phyloP scores from a whole-genome alignment of 208 protist species.

The Crithidia thermophila region DNA sequence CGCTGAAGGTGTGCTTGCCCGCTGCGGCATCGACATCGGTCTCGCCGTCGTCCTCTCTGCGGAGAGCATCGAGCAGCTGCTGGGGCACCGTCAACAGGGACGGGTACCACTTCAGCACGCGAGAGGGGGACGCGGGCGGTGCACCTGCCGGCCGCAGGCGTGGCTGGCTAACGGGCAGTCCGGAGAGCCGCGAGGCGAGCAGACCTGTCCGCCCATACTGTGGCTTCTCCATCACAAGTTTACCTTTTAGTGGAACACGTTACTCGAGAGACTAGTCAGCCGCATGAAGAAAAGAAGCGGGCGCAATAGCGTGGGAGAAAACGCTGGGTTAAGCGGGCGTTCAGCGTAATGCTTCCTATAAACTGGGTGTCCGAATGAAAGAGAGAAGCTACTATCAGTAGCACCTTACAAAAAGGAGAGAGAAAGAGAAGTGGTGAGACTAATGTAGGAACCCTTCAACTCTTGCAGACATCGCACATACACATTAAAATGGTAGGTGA shows the following conservation, averaged over 20 bases:
- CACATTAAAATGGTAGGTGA: no score
- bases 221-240: conserved; percentile 50
- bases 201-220: conserved; percentile 82
- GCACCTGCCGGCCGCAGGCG: conserved; percentile 26
- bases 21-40: not conserved
- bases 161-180: conserved; percentile 41
- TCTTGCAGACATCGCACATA: no score
- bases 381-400: no score
- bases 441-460: no score
- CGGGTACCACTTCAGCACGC: conserved; percentile 71
- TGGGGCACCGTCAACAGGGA: conserved; percentile 77
- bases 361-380: no score
- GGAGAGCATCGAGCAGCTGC: conserved; percentile 58
- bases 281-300: no score
- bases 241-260: not conserved
- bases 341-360: no score
- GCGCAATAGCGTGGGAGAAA: no score
- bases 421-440: no score
- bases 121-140: not conserved
- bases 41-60: conserved; percentile 25
- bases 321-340: no score
- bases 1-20: conserved; percentile 13
- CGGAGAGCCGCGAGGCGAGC: conserved; percentile 39
- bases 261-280: not conserved
- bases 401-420: no score